phyloP scores from a whole-genome alignment of 345 rosid species.

The Boechera divaricarpa region DNA sequence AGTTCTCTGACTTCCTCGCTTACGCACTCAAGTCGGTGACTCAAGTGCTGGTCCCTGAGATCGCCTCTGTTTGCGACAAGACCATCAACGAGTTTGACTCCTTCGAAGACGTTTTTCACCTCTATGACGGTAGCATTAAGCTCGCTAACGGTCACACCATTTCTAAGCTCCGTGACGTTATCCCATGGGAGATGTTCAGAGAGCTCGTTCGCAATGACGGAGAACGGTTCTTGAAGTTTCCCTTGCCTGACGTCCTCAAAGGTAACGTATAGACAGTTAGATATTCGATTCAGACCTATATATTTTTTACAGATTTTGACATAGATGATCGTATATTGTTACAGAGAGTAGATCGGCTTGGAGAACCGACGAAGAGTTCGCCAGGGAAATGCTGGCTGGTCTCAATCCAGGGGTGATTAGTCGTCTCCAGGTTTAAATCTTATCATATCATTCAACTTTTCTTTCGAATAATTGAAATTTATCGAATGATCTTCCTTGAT shows the following conservation, averaged over 20 bases:
- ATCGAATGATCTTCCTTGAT: neutral
- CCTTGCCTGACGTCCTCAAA: constrained; percentile 82
- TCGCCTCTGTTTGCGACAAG: constrained; percentile 68
- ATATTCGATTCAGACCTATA: neutral
- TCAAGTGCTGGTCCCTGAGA: constrained; percentile 74
- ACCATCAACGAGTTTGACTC: constrained; percentile 85
- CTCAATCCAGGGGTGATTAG: constrained; percentile 71
- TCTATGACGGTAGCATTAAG: constrained; percentile 72
- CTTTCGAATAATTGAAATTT: neutral
- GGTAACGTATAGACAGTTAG: constrained; percentile 47
- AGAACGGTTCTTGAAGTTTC: constrained; percentile 72
- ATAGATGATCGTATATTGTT: neutral
- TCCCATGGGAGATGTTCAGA: constrained; percentile 89
- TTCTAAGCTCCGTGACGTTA: constrained; percentile 58
- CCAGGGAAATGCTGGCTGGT: constrained; percentile 87
- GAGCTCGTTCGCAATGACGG: constrained; percentile 89
- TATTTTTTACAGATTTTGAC: neutral
- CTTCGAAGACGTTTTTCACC: constrained; percentile 66
- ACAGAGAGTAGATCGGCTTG: constrained; percentile 60
- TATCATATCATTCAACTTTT: constrained; percentile 1
- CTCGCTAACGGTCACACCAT: constrained; percentile 46
- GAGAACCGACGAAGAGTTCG: constrained; percentile 81
- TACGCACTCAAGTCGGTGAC: constrained; percentile 70
- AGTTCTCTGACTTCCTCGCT: constrained; percentile 90
- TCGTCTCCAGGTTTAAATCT: constrained; percentile 43